A percentile compares a stretch with the other conserved stretches of the same genome.
Evolutionary conservation across 2,329 filamentous ascomycete genomes (phyloP).

Genomic region (Verticillium klebahnii): DNA sequence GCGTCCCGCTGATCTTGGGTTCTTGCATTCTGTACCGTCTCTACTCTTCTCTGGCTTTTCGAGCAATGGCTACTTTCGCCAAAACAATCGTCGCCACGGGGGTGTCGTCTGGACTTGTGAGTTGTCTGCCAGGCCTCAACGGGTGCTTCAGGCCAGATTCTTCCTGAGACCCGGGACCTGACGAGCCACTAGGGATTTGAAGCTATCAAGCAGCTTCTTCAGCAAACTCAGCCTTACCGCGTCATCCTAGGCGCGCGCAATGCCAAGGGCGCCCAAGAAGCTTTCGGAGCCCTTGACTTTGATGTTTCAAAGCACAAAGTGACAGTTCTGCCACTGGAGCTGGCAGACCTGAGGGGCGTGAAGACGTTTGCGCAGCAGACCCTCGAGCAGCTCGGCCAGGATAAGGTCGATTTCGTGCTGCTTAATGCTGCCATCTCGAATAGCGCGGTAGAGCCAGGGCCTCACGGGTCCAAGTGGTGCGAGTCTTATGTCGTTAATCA

Average conservation of each 20-base stretch:
- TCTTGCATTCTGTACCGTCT: not conserved
- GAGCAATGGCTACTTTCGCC: conserved; percentile 29
- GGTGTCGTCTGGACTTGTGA: conserved; percentile 43
- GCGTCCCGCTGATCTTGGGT: not conserved
- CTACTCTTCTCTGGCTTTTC: not conserved
- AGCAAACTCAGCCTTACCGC: conserved; percentile 37
- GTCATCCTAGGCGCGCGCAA: conserved; percentile 48
- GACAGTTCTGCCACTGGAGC: conserved; percentile 42
- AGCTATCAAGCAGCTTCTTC: conserved; percentile 45
- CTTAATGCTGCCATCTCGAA: conserved; percentile 43
- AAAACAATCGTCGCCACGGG: conserved; percentile 49
- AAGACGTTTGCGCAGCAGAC: conserved; percentile 40
- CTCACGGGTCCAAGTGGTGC: conserved; percentile 42
- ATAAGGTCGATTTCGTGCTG: conserved; percentile 42
- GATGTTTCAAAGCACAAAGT: conserved; percentile 32
- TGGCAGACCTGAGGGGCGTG: conserved; percentile 38
- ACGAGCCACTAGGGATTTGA: conserved; percentile 42
- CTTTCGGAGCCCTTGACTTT: conserved; percentile 35
- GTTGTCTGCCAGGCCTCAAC: conserved; percentile 4
- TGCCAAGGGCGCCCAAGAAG: conserved; percentile 30
- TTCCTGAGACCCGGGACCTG: not conserved
- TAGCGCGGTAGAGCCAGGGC: conserved; percentile 26
- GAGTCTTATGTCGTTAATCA: conserved; percentile 48
- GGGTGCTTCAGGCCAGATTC: not conserved
- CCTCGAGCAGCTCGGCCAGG: conserved; percentile 33